Percentiles rank a stretch among this genome's conserved stretches.
Conservation (phyloP, 371 early-diverging fungal species). For the Rhizomucor miehei region DNA sequence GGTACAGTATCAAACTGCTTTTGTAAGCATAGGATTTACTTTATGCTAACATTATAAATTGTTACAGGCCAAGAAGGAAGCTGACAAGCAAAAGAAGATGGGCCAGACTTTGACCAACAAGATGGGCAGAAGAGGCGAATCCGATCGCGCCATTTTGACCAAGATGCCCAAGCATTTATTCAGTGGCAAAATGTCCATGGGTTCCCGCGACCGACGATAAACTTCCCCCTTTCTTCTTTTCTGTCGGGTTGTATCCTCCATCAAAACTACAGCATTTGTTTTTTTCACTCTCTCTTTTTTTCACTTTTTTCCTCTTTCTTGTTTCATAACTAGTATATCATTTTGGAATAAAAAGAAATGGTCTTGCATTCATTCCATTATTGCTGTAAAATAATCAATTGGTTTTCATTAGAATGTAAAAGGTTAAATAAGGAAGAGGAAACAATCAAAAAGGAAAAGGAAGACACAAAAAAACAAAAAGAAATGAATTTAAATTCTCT, state of each 20-base stretch:
- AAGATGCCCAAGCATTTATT: constrained; percentile 98
- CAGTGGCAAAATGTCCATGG: constrained; percentile 85
- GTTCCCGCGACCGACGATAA: constrained; percentile 85
- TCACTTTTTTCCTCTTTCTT: neutral
- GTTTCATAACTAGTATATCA: neutral
- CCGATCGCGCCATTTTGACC: constrained; percentile 83
- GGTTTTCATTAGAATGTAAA: too few species aligned
- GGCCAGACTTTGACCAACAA: constrained; percentile 72
- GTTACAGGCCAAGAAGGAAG: constrained; percentile 55
- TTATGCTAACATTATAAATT: neutral
- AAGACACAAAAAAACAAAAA: too few species aligned
- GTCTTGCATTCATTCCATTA: too few species aligned
- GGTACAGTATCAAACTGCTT: constrained; percentile 7
- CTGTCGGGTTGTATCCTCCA: neutral
- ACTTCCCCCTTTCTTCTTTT: neutral
- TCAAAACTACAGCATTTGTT: neutral
- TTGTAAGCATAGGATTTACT: too few species aligned
- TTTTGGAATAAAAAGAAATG: too few species aligned
- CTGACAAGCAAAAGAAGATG: constrained; percentile 72
- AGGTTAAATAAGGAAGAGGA: too few species aligned
- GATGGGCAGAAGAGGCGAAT: constrained; percentile 88
- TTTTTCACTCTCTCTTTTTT: neutral
- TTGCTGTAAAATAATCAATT: too few species aligned
- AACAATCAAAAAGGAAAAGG: too few species aligned
- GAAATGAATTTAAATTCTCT: constrained; percentile 5